Evolutionary conservation across 164 flowering plant genomes (phyloP).

Genomic region (Magnolia officinalis): DNA sequence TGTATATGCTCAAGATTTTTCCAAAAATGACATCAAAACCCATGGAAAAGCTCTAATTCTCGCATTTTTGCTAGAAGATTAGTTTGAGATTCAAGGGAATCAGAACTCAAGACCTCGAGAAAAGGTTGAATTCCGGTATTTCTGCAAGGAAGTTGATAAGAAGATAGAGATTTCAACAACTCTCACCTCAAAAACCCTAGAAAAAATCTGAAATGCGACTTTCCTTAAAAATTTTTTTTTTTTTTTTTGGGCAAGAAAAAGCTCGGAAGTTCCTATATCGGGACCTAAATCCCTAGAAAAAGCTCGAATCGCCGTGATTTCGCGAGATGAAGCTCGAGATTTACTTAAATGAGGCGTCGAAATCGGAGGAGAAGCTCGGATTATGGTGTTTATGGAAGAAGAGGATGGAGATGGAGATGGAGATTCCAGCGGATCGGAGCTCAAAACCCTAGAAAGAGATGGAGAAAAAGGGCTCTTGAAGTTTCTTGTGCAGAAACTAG

Average conservation of each 20-base stretch:
- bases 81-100: neutral
- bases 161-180: neutral
- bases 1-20: neutral
- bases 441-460: neutral
- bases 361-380: neutral
- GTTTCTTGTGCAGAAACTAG: constrained; percentile 12
- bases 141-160: neutral
- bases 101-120: neutral
- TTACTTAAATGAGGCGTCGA: neutral
- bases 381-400: neutral
- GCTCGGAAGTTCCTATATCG: too few species aligned
- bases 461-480: neutral
- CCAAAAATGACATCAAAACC: neutral
- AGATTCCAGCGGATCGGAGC: neutral
- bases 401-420: neutral
- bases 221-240: too few species aligned
- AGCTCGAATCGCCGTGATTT: neutral
- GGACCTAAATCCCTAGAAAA: neutral
- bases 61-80: neutral
- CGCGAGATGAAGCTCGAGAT: neutral
- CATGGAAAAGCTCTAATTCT: neutral
- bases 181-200: too few species aligned
- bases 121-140: neutral
- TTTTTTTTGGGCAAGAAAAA: too few species aligned
- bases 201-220: too few species aligned